phyloP scores from a whole-genome alignment of 352 stramenopile species.

The Globisporangium cylindrosporum region DNA sequence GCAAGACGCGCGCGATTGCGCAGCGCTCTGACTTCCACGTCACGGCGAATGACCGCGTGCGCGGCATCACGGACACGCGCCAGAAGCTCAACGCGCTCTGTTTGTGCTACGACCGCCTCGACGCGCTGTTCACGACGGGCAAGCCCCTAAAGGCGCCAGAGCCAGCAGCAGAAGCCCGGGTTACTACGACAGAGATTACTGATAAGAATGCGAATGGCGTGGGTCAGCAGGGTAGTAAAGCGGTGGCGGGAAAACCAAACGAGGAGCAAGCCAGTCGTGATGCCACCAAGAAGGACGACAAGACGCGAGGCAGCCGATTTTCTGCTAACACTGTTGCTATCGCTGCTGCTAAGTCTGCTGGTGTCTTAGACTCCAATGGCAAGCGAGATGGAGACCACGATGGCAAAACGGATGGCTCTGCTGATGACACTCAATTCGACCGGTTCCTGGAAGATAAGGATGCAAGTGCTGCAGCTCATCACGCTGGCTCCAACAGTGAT shows the following conservation, averaged over 20 bases:
- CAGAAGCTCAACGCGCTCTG: slow-evolving; percentile 28
- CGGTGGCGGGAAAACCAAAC: background rate
- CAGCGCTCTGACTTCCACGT: slow-evolving; percentile 17
- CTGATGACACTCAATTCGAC: background rate
- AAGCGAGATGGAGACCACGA: too few relatives aligned
- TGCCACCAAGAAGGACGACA: background rate
- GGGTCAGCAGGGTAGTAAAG: background rate
- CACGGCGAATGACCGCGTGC: slow-evolving; percentile 19
- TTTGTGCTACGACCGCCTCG: slow-evolving; percentile 28
- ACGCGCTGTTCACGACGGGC: slow-evolving; percentile 23
- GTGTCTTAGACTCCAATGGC: background rate
- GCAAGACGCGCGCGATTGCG: slow-evolving; percentile 21
- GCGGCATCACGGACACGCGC: slow-evolving; percentile 12
- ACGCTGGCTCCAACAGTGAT: background rate
- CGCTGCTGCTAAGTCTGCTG: background rate
- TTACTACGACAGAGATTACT: background rate
- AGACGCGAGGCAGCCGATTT: background rate
- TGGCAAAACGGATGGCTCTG: background rate
- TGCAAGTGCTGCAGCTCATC: background rate
- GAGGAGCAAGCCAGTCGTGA: background rate
- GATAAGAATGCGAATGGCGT: background rate
- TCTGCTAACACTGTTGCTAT: background rate
- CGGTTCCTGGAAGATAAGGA: background rate
- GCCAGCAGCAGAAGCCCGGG: background rate
- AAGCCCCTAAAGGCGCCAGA: background rate